Conservation (phyloP, 2,329 filamentous ascomycete species). For the Diaporthe capsici region DNA sequence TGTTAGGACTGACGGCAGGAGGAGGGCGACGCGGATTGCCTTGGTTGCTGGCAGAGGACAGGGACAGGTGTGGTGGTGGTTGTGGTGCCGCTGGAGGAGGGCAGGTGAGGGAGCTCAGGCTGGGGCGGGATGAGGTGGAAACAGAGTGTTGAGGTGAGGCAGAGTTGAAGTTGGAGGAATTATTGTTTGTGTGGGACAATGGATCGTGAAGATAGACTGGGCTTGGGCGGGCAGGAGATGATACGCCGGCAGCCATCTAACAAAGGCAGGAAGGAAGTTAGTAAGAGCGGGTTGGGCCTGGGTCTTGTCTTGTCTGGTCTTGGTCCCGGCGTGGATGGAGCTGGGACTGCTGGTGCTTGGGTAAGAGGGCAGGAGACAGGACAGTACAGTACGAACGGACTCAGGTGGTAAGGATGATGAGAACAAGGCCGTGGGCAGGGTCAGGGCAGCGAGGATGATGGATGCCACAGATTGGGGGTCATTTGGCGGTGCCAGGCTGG, state of each 20-base stretch:
- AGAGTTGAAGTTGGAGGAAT: constrained; percentile 36
- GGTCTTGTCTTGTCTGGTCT: constrained; percentile 32
- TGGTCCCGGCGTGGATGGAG: constrained; percentile 28
- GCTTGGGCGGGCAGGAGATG: constrained; percentile 42
- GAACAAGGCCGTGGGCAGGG: constrained; percentile 40
- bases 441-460: constrained; percentile 33
- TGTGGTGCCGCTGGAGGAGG: constrained; percentile 36
- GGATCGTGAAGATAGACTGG: constrained; percentile 41
- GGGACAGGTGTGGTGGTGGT: constrained; percentile 23
- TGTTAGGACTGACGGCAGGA: constrained; percentile 31
- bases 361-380: background rate
- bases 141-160: constrained; percentile 23
- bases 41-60: constrained; percentile 30
- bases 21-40: constrained; percentile 29
- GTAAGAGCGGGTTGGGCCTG: constrained; percentile 35
- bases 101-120: constrained; percentile 40
- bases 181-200: constrained; percentile 41
- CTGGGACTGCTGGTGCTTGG: constrained; percentile 19
- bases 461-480: constrained; percentile 33
- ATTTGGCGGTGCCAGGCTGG: constrained; percentile 35
- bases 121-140: constrained; percentile 41
- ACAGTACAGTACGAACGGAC: constrained; percentile 19
- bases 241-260: constrained; percentile 44
- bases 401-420: constrained; percentile 38
- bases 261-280: constrained; percentile 40